Evolutionary conservation across 2,329 filamentous ascomycete genomes (phyloP).

Genomic region (Ophiocordyceps sinensis): DNA sequence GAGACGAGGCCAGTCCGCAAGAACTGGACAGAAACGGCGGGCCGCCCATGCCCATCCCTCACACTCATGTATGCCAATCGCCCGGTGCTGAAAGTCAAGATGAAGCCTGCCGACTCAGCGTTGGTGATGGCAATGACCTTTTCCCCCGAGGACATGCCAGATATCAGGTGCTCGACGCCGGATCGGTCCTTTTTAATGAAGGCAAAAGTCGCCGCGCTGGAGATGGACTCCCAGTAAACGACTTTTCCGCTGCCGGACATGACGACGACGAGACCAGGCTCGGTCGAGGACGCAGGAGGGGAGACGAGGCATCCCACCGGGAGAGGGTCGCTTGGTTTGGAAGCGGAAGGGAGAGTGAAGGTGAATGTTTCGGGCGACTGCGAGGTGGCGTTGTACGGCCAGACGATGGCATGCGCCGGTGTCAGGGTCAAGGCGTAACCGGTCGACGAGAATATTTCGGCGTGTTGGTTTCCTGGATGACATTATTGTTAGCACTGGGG

Average conservation of each 20-base stretch:
- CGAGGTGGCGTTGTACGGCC: slow-evolving; percentile 66
- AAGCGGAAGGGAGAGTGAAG: slow-evolving; percentile 63
- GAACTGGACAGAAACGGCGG: slow-evolving; percentile 64
- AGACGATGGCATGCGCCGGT: slow-evolving; percentile 70
- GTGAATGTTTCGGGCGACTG: slow-evolving; percentile 63
- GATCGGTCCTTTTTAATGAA: slow-evolving; percentile 70
- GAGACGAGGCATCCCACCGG: slow-evolving; percentile 76
- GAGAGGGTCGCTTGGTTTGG: slow-evolving; percentile 53
- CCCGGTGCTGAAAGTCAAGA: slow-evolving; percentile 73
- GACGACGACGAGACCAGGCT: slow-evolving; percentile 76
- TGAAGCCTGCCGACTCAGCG: slow-evolving; percentile 73
- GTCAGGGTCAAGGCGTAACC: slow-evolving; percentile 73
- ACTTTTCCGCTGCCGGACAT: slow-evolving; percentile 75
- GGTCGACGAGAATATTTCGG: slow-evolving; percentile 47
- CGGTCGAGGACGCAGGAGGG: slow-evolving; percentile 59
- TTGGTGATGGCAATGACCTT: slow-evolving; percentile 62
- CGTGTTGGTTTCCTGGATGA: slow-evolving; percentile 44
- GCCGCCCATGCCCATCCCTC: slow-evolving; percentile 74
- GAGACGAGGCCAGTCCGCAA: slow-evolving; percentile 48
- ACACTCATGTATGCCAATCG: slow-evolving; percentile 76
- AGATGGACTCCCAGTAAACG: slow-evolving; percentile 91
- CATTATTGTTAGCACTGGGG: neutral
- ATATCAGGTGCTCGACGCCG: slow-evolving; percentile 61
- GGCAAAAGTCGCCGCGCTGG: slow-evolving; percentile 70
- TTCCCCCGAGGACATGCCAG: slow-evolving; percentile 67